A percentile compares a stretch with the other conserved stretches of the same genome.
These are phyloP conservation scores for Primulina huaijiensis DNA, from an alignment of 257 asterid genomes.

Conservation along the genomic window DNA sequence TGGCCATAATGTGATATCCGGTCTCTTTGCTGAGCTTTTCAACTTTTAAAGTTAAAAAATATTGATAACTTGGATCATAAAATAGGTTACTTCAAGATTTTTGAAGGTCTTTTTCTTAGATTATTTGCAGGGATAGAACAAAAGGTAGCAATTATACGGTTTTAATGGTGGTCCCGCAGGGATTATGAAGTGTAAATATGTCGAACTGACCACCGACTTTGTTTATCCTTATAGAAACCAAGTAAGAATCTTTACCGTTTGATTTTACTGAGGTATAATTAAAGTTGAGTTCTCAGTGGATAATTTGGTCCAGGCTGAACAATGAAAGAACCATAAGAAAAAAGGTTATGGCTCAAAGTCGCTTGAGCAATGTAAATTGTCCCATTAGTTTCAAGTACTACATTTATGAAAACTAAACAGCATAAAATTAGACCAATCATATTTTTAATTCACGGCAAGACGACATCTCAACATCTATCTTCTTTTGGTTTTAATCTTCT, in stretches of 20 bases:
- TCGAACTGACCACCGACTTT: constrained; percentile 67
- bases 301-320: background rate
- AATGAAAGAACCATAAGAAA: background rate
- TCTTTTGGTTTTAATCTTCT: background rate
- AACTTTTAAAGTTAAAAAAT: background rate
- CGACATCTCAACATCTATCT: background rate
- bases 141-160: constrained; percentile 90
- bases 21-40: constrained; percentile 68
- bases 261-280: background rate
- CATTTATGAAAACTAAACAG: too few species aligned
- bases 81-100: constrained; percentile 14
- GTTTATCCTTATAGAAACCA: constrained; percentile 96
- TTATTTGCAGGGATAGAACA: constrained; percentile 82
- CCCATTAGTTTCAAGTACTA: too few species aligned
- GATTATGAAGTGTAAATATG: constrained; percentile 85
- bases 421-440: too few species aligned
- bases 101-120: constrained; percentile 40
- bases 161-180: constrained; percentile 99
- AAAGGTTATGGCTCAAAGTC: too few species aligned
- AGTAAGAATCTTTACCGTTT: constrained; percentile 33
- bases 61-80: background rate
- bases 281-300: constrained; percentile 6
- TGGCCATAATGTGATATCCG: constrained; percentile 96
- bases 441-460: background rate
- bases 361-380: too few species aligned